Percentiles rank a stretch among this genome's conserved stretches.
phyloP scores from a whole-genome alignment of 768 basidiomycete genomes.

The Kwoniella shandongensis region DNA sequence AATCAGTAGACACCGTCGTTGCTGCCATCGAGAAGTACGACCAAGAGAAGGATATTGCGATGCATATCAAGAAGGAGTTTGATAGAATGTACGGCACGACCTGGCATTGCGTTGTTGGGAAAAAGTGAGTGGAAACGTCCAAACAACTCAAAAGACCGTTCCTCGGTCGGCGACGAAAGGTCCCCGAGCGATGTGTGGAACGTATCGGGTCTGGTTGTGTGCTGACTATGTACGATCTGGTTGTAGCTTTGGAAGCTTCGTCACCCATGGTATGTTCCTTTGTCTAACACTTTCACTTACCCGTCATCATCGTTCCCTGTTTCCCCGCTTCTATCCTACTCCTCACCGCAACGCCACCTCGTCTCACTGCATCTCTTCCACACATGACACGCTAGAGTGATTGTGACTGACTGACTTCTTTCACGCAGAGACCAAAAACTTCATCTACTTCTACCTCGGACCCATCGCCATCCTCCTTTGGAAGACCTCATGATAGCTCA shows the following conservation, averaged over 20 bases:
- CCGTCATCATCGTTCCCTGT: constrained; percentile 14
- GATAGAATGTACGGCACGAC: constrained; percentile 88
- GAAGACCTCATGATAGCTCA: constrained; percentile 49
- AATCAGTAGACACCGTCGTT: constrained; percentile 82
- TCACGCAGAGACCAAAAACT: constrained; percentile 85
- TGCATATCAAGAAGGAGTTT: constrained; percentile 97
- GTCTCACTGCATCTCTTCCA: too few species aligned
- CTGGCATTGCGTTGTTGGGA: constrained; percentile 98
- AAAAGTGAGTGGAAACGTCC: constrained; percentile 60
- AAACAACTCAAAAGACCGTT: background rate
- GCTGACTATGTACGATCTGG: background rate
- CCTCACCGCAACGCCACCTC: too few species aligned
- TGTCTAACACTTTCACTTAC: background rate
- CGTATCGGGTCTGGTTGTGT: constrained; percentile 1
- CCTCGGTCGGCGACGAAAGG: too few species aligned
- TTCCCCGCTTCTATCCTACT: background rate
- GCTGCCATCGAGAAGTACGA: constrained; percentile 83
- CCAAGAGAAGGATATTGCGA: constrained; percentile 98
- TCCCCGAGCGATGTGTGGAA: background rate
- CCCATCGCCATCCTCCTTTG: constrained; percentile 76
- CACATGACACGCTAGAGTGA: too few species aligned
- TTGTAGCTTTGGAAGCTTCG: constrained; percentile 82
- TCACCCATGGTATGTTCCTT: constrained; percentile 77
- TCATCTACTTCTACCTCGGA: constrained; percentile 98
- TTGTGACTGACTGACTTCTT: background rate